phyloP scores from a whole-genome alignment of 306 rosid species.

The Begonia loranthoides region DNA sequence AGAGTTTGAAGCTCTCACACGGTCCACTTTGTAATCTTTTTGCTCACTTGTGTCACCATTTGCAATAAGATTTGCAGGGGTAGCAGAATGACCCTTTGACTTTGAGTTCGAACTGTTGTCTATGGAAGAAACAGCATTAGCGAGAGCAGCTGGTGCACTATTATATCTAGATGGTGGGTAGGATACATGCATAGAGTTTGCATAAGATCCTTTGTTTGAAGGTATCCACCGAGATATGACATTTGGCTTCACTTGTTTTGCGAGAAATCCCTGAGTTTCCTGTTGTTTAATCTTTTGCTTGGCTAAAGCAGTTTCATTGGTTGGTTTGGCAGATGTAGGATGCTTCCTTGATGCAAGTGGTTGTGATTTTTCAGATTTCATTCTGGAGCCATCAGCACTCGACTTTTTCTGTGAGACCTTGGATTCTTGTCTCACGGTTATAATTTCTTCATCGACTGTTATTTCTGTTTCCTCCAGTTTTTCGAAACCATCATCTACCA shows the following conservation, averaged over 20 bases:
- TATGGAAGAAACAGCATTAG: conserved; percentile 23
- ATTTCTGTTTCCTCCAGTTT: conserved; percentile 27
- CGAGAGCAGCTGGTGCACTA: conserved; percentile 50
- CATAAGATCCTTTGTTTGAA: conserved; percentile 59
- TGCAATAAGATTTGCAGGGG: conserved; percentile 8
- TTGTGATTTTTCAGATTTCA: conserved; percentile 45
- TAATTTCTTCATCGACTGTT: conserved; percentile 36
- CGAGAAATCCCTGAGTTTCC: conserved; percentile 41
- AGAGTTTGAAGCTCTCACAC: conserved; percentile 37
- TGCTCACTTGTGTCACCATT: conserved; percentile 30
- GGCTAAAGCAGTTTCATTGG: conserved; percentile 26
- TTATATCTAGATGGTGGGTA: conserved; percentile 72
- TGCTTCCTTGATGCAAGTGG: conserved; percentile 39
- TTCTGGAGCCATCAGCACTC: conserved; percentile 34
- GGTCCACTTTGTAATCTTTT: conserved; percentile 24
- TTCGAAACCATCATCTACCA: conserved; percentile 23
- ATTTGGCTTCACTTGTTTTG: conserved; percentile 61
- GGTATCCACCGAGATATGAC: conserved; percentile 74
- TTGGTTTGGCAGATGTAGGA: conserved; percentile 32
- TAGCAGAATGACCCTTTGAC: conserved; percentile 27
- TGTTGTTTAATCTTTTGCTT: conserved; percentile 58
- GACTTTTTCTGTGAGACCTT: conserved; percentile 25
- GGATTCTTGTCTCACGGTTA: conserved; percentile 26
- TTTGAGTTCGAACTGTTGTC: conserved; percentile 38
- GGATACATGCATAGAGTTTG: conserved; percentile 66